Conservation (phyloP, 805 yeast genomes). For the Metschnikowia sp. region DNA sequence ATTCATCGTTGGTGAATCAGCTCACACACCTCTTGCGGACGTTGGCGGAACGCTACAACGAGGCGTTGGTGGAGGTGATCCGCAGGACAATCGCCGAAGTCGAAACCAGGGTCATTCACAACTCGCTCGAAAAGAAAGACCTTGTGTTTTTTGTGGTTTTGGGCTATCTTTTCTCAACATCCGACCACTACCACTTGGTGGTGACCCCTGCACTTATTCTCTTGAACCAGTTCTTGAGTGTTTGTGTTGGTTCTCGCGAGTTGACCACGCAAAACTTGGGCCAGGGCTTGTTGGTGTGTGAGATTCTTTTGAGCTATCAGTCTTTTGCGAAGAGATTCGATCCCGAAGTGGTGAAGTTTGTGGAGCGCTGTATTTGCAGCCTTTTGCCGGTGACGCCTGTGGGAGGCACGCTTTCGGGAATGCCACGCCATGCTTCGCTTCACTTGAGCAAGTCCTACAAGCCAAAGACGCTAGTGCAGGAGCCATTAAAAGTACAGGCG, state of each 20-base stretch:
- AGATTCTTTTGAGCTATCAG: constrained; percentile 68
- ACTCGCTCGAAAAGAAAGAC: constrained; percentile 38
- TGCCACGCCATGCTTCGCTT: constrained; percentile 2
- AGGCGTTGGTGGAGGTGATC: constrained; percentile 57
- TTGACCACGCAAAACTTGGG: constrained; percentile 38
- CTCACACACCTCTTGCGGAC: constrained; percentile 49
- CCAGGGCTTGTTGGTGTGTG: constrained; percentile 65
- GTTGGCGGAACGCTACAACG: constrained; percentile 64
- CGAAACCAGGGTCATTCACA: constrained; percentile 46
- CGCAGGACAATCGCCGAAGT: constrained; percentile 55
- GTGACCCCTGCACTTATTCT: constrained; percentile 79
- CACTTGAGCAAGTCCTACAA: constrained; percentile 19
- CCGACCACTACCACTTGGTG: constrained; percentile 91
- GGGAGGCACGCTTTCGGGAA: constrained; percentile 14
- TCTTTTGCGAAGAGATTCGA: constrained; percentile 71
- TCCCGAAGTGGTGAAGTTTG: constrained; percentile 71
- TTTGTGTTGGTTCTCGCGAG: constrained; percentile 24
- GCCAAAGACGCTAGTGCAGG: constrained; percentile 6
- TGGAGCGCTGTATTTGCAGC: constrained; percentile 48
- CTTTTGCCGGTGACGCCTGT: constrained; percentile 38
- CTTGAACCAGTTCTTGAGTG: constrained; percentile 60
- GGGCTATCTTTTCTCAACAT: constrained; percentile 83
- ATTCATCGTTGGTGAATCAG: constrained; percentile 34
- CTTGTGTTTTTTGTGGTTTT: constrained; percentile 64
- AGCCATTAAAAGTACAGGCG: constrained; percentile 10